Conservation (phyloP, 768 basidiomycete species). For the Phaffia tasmanica region DNA sequence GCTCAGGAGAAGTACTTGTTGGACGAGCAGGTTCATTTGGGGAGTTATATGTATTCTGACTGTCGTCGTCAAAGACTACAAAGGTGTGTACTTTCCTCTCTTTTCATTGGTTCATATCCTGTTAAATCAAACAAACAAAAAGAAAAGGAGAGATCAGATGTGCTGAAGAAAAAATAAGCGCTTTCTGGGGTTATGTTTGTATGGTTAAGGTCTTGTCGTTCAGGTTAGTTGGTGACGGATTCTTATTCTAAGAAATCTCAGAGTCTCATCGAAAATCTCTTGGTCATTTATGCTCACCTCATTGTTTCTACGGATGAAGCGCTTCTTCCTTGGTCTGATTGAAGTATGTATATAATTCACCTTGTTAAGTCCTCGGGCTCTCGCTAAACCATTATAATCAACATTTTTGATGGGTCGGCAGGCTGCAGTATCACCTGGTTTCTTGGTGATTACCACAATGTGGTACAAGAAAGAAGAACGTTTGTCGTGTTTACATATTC, state of each 20-base stretch:
- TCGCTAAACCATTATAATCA: no score
- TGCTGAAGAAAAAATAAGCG: no score
- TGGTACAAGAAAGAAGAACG: conserved; percentile 39
- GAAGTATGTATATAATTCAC: conserved; percentile 26
- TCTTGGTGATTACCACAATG: conserved; percentile 37
- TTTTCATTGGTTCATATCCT: no score
- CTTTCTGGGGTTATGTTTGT: not conserved
- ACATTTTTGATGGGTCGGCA: not conserved
- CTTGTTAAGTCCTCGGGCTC: no score
- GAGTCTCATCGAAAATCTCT: no score
- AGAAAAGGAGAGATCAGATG: no score
- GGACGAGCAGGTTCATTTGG: conserved; percentile 29
- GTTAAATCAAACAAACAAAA: no score
- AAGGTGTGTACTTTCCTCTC: not conserved
- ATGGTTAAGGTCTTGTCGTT: conserved; percentile 31
- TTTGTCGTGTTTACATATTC: not conserved
- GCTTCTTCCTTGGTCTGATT: conserved; percentile 34
- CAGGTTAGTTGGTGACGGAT: conserved; percentile 14
- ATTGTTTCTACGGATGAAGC: conserved; percentile 15
- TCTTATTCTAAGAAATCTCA: no score
- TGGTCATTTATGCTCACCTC: not conserved
- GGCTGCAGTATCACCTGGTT: conserved; percentile 37
- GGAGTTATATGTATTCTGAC: conserved; percentile 34
- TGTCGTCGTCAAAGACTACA: conserved; percentile 30
- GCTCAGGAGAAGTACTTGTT: not conserved